Conservation (phyloP, 2,329 filamentous ascomycete genomes). For the Arthrobotrys iridis region DNA sequence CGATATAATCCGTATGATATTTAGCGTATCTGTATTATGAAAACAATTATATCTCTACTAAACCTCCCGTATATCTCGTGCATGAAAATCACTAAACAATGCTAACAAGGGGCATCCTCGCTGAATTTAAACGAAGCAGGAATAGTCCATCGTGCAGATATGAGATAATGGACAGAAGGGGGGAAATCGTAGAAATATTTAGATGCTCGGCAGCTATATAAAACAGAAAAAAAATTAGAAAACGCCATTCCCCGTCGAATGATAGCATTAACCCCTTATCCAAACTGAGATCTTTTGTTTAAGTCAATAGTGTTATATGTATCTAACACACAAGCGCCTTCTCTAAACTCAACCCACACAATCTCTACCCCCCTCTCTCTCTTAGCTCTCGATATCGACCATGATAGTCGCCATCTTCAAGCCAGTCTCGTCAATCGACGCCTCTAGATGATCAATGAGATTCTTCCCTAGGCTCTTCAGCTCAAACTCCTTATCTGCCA, state of each 20-base stretch:
- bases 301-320: too few species aligned
- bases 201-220: background rate
- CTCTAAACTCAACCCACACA: background rate
- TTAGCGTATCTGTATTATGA: too few species aligned
- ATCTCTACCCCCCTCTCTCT: background rate
- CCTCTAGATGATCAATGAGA: conserved; percentile 77
- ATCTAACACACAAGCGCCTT: background rate
- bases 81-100: background rate
- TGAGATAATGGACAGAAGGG: background rate
- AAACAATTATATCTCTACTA: too few species aligned
- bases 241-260: conserved; percentile 30
- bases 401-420: conserved; percentile 94
- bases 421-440: conserved; percentile 80
- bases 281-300: conserved; percentile 1
- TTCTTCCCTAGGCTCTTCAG: conserved; percentile 89
- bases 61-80: background rate
- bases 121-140: background rate
- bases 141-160: background rate
- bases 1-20: too few species aligned
- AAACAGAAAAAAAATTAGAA: conserved; percentile 12
- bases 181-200: background rate
- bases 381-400: conserved; percentile 82
- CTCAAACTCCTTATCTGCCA: conserved; percentile 72
- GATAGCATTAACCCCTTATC: conserved; percentile 12
- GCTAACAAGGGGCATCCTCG: background rate